Conservation (phyloP, 306 rosid species). For the Coriaria nepalensis region DNA sequence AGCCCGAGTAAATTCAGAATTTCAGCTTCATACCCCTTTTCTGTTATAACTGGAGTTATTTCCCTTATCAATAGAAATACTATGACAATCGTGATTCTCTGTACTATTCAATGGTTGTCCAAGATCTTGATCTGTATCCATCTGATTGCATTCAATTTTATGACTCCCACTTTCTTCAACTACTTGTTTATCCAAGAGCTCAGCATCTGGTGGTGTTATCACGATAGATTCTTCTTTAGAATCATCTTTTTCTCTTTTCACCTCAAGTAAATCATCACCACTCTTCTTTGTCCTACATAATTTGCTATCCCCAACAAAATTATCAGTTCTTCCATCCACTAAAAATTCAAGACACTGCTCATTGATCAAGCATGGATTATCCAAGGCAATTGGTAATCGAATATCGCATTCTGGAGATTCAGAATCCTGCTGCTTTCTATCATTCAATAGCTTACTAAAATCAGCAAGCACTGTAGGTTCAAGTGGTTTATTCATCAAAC, state of each 20-base stretch:
- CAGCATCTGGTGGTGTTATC: constrained; percentile 31
- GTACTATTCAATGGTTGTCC: constrained; percentile 14
- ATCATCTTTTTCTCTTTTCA: constrained; percentile 19
- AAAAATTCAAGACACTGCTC: constrained; percentile 12
- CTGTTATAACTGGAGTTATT: constrained; percentile 20
- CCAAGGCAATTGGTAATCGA: constrained; percentile 13
- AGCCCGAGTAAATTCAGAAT: too few relatives aligned
- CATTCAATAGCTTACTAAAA: constrained; percentile 17
- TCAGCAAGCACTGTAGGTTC: constrained; percentile 13
- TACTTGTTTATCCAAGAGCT: constrained; percentile 11
- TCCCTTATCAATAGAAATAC: constrained; percentile 4
- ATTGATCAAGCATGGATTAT: not conserved
- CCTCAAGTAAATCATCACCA: constrained; percentile 7
- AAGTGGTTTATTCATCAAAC: constrained; percentile 8
- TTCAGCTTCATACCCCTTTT: constrained; percentile 21
- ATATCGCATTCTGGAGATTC: constrained; percentile 7
- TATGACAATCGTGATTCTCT: constrained; percentile 4
- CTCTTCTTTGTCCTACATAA: constrained; percentile 13
- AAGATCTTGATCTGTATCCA: constrained; percentile 12
- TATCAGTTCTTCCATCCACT: constrained; percentile 7
- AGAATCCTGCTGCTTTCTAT: constrained; percentile 11
- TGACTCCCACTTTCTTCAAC: constrained; percentile 14
- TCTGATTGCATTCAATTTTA: constrained; percentile 13
- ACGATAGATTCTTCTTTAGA: constrained; percentile 21
- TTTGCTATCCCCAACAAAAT: constrained; percentile 3